phyloP scores from a whole-genome alignment of 306 rosid species.

The Prunus padus region DNA sequence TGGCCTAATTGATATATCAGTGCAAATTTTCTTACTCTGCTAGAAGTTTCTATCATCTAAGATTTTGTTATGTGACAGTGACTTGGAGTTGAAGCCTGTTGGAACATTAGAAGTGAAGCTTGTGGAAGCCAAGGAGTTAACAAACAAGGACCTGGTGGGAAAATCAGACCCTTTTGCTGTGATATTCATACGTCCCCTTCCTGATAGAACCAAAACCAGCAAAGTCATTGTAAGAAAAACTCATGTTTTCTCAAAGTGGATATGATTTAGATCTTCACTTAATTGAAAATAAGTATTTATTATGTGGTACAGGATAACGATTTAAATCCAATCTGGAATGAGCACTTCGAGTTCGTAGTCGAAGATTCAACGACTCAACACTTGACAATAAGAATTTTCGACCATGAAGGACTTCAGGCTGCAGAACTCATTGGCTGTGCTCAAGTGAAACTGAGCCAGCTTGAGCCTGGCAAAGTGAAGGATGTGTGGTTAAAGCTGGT shows the following conservation, averaged over 20 bases:
- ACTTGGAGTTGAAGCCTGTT: slow-evolving; percentile 72
- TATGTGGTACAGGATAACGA: slow-evolving; percentile 60
- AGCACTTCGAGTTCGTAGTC: slow-evolving; percentile 75
- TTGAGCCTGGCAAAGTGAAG: slow-evolving; percentile 85
- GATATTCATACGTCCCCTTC: slow-evolving; percentile 79
- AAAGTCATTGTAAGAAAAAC: slow-evolving; percentile 65
- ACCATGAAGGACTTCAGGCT: slow-evolving; percentile 82
- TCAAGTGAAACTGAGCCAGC: slow-evolving; percentile 57
- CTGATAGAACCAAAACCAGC: slow-evolving; percentile 66
- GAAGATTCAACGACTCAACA: slow-evolving; percentile 75
- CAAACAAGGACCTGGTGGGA: slow-evolving; percentile 77
- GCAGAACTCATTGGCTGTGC: slow-evolving; percentile 82
- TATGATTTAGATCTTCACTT: not conserved
- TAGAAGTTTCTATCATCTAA: not conserved
- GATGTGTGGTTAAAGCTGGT: slow-evolving; percentile 77
- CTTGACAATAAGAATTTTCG: slow-evolving; percentile 81
- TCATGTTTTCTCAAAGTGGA: not conserved
- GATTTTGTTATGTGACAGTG: slow-evolving; percentile 46
- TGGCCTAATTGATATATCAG: no score
- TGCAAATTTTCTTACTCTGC: not conserved
- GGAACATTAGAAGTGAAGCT: slow-evolving; percentile 89
- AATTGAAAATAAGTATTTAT: slow-evolving; percentile 14
- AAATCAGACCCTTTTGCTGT: slow-evolving; percentile 89
- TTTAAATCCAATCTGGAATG: slow-evolving; percentile 94
- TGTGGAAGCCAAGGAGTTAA: slow-evolving; percentile 77